Base-by-base conservation (phyloP, 306 rosid species). In the Hylodesmum podocarpum region DNA sequence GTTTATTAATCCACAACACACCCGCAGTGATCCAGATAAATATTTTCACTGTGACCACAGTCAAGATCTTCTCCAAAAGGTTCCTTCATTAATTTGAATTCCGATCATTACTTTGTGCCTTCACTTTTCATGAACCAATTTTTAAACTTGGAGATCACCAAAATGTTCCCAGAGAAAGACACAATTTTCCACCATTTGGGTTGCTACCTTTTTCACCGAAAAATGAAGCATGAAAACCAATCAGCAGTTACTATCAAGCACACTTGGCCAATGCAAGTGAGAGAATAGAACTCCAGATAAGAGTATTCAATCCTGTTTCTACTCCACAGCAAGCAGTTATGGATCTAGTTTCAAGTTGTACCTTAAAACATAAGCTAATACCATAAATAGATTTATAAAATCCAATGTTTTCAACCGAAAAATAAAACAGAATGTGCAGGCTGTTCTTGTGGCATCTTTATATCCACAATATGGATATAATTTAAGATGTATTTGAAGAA, bases 41-140 rank as follows among this genome's bases (percentile, higher is more conserved):
- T 80, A 63, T 58, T 90, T 90, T 80, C 88, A 88, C 25, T 90
- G 95, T 50, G 82, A 76, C 29, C 84, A 82, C 29, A 87, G 82
- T 73, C 95, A 90, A 55, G 21, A 34, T 51, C 75, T 78, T 67
- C 84, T 90, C n/a, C 53, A 19, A 4, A 80, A 73, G 18, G 44
- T 83, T 2, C 84, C 83, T 1, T 46, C 87, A 76, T 61, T 90
- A 79, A 76, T 88, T 29, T 88, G 58, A 75, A 62, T 15, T 44
- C 95, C 19, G 92, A 84, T 74, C 84, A 90, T 69, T 90, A 88
- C 64, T 86, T 88, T 72, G 77, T 84, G 13, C 95, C 95, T 19
- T 86, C 92, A 49, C 68, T 90, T 16, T 88, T 86, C 81, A 82
- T 90, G 86, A 84, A 74, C 40, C 92, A 90, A 34, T 51, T 82